Evolutionary conservation across 768 basidiomycete genomes (phyloP).

Genomic region (Boletus rufocinnamomeus): DNA sequence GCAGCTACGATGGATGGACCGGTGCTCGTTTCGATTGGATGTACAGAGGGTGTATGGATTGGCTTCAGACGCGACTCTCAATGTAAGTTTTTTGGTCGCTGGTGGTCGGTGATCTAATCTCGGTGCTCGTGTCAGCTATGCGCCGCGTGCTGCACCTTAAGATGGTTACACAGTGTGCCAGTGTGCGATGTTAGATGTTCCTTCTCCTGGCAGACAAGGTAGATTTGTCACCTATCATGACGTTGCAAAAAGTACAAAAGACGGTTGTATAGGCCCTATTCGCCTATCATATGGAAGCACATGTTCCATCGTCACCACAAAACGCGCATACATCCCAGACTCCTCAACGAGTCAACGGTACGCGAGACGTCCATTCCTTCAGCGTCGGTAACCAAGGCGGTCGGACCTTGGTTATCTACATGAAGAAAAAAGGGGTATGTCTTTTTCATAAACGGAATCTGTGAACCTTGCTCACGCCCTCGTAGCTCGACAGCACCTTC

Average conservation of each 20-base stretch:
- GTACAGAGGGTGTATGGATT: constrained; percentile 95
- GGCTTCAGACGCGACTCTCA: constrained; percentile 86
- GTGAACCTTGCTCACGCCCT: constrained; percentile 2
- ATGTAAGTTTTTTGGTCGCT: constrained; percentile 46
- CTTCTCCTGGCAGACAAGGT: constrained; percentile 93
- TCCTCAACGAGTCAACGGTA: constrained; percentile 89
- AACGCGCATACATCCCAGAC: constrained; percentile 69
- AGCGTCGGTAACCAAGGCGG: constrained; percentile 86
- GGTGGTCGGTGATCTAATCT: constrained; percentile 7
- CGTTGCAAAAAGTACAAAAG: neutral
- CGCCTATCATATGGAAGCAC: constrained; percentile 93
- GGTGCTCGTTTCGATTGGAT: constrained; percentile 88
- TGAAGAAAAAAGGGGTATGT: constrained; percentile 88
- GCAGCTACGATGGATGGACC: constrained; percentile 82
- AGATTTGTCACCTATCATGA: neutral
- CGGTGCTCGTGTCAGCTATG: constrained; percentile 56
- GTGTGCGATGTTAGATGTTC: constrained; percentile 95
- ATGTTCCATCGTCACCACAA: constrained; percentile 84
- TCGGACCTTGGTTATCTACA: constrained; percentile 89
- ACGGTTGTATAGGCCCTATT: constrained; percentile 63
- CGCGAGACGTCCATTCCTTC: constrained; percentile 94
- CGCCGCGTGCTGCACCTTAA: constrained; percentile 92
- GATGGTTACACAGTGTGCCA: constrained; percentile 93
- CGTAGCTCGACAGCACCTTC: constrained; percentile 85
- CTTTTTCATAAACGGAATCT: constrained; percentile 8